These are phyloP conservation scores for Gossypium davidsonii DNA, from an alignment of 441 rosid genomes.

Conservation along the genomic window DNA sequence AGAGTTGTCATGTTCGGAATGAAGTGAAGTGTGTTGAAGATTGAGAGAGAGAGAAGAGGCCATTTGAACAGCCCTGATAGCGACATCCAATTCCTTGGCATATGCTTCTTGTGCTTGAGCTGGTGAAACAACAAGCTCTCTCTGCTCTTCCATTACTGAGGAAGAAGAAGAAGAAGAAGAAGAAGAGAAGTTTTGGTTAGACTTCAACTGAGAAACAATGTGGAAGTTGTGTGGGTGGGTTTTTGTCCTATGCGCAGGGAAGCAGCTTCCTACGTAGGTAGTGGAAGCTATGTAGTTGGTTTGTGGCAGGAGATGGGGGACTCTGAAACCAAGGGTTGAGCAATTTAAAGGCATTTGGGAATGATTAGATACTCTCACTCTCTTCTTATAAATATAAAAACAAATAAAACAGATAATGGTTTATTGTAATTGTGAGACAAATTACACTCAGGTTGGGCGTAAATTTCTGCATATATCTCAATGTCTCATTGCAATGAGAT, in stretches of 20 bases:
- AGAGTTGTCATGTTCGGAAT: constrained; percentile 53
- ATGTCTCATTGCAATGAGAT: too few relatives aligned
- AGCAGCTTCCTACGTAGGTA: constrained; percentile 12
- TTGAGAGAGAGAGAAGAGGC: constrained; percentile 55
- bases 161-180: constrained; percentile 10
- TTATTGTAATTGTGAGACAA: too few relatives aligned
- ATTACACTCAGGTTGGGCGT: too few relatives aligned
- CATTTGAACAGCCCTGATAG: constrained; percentile 57
- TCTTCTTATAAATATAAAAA: constrained; percentile 8
- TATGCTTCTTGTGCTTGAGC: constrained; percentile 17
- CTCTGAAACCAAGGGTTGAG: constrained; percentile 24
- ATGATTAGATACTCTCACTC: background rate
- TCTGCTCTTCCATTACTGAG: constrained; percentile 31
- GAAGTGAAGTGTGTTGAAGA: constrained; percentile 43
- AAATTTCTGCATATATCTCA: too few relatives aligned
- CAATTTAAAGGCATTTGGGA: constrained; percentile 40
- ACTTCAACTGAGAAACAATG: constrained; percentile 25
- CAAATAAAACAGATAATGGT: too few relatives aligned
- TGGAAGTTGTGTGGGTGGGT: constrained; percentile 5
- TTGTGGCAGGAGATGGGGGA: constrained; percentile 27
- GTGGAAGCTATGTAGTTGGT: constrained; percentile 8
- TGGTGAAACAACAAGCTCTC: constrained; percentile 15
- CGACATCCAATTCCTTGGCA: constrained; percentile 45
- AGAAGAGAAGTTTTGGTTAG: constrained; percentile 23
- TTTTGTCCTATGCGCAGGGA: background rate